Evolutionary conservation across 2,329 filamentous ascomycete species (phyloP), one percentile per base, ranked within the genome.

Genomic region (Exophiala viscosa): DNA sequence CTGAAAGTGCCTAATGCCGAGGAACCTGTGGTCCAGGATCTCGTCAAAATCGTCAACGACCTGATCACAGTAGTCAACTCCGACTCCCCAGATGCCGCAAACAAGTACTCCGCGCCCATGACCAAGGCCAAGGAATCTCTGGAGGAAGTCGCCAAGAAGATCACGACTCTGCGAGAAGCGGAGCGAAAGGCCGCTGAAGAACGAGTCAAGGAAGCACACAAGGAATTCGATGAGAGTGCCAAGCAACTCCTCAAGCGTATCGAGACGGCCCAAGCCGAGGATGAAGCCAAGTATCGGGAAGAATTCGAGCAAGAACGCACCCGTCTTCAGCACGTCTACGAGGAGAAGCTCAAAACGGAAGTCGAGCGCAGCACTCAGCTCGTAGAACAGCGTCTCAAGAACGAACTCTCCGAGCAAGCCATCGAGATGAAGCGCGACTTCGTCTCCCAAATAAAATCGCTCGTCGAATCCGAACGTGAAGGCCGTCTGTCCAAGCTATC

Each of bases 41-140:
- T 99, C 5, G 90, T 95, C 54, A 92, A 89, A 74, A 92, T 96
- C 74, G 80, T 99, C 64, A 99, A 99, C 73, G 90, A 95, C 70
- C 86, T 99, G 64, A 96, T 99, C 67, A 85, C 88, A 7, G 89
- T 95, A 42, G 85, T 96, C 68, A 96, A 96, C 70, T 87, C 88
- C 52, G 92, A 96, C 68, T 83, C 88, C 52, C 40, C 55, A 3
- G 60, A 62, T 20, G 53, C 55, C 8, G 82, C 86, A 58, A 80
- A 80, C 62, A 90, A 87, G 70, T 96, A 93, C 72, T 84, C 83
- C 47, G 80, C 82, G 2, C 86, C 90, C 1, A 84, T 99, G 53
- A 76, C 80, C 62, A 91, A 93, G 76, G 91, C 92, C 58, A 97
- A 96, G 79, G 77, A 79, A 48, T 87, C 95, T 61, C 78, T 97